phyloP scores from a whole-genome alignment of 305 asterid genomes.

The Stenogyne calaminthoides region DNA sequence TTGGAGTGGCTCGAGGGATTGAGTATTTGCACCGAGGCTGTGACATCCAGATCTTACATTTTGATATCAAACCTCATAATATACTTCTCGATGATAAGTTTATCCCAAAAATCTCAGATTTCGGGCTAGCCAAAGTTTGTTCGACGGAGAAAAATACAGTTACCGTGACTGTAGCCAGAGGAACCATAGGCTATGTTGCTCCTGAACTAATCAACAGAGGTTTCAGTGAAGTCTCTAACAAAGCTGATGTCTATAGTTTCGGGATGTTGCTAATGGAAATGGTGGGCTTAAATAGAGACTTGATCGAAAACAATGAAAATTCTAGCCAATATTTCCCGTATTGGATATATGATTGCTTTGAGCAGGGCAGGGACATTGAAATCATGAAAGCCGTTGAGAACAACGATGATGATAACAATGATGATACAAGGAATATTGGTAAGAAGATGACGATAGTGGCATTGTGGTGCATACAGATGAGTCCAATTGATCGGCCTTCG shows the following conservation, averaged over 20 bases:
- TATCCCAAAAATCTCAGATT: slow-evolving; percentile 25
- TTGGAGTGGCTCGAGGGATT: slow-evolving; percentile 31
- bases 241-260: slow-evolving; percentile 48
- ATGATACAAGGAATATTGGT: not conserved
- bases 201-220: slow-evolving; percentile 46
- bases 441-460: slow-evolving; percentile 43
- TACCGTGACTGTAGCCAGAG: slow-evolving; percentile 7
- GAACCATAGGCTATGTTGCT: slow-evolving; percentile 48
- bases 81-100: slow-evolving; percentile 29
- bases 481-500: too few species aligned
- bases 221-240: slow-evolving; percentile 46
- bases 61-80: not conserved
- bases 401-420: not conserved
- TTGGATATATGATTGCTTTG: too few species aligned
- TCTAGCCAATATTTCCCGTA: too few species aligned
- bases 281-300: slow-evolving; percentile 34
- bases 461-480: slow-evolving; percentile 14
- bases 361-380: too few species aligned
- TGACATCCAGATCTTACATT: slow-evolving; percentile 38
- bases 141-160: not conserved
- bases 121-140: not conserved
- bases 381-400: too few species aligned
- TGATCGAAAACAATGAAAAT: too few species aligned
- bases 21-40: slow-evolving; percentile 37
- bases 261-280: slow-evolving; percentile 52